A percentile compares a stretch with the other conserved stretches of the same genome.
These are phyloP conservation scores for Candida oleophila DNA, from an alignment of 805 yeast species.

Conservation along the genomic window DNA sequence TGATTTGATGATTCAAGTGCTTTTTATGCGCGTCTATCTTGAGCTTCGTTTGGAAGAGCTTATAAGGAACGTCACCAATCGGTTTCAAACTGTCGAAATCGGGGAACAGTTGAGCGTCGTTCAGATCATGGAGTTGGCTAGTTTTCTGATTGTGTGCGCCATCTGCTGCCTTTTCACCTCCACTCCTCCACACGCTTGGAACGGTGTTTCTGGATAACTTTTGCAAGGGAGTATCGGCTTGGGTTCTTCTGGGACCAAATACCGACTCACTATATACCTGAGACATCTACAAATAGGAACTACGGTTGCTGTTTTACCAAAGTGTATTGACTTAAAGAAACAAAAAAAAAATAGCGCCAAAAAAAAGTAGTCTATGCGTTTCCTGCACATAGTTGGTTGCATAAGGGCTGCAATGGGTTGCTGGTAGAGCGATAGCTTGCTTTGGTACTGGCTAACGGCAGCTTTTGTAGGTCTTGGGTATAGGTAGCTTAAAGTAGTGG, in stretches of 20 bases:
- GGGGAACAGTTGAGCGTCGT: too few species aligned
- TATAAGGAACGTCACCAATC: slow-evolving; percentile 10
- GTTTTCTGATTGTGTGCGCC: background rate
- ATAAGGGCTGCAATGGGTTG: too few species aligned
- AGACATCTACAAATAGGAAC: background rate
- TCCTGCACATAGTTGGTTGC: too few species aligned
- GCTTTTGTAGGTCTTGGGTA: too few species aligned
- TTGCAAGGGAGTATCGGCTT: slow-evolving; percentile 11
- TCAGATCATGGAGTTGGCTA: too few species aligned
- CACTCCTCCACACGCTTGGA: slow-evolving; percentile 1
- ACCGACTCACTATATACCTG: slow-evolving; percentile 3
- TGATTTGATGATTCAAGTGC: background rate
- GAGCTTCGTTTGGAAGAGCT: slow-evolving; percentile 10
- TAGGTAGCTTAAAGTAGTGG: too few species aligned
- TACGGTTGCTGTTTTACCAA: too few species aligned
- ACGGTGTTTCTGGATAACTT: slow-evolving; percentile 11
- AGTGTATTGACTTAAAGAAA: too few species aligned
- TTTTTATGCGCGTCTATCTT: slow-evolving; percentile 4
- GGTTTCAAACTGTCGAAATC: background rate
- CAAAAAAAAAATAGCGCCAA: too few species aligned
- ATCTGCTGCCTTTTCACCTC: background rate
- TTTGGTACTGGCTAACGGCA: too few species aligned
- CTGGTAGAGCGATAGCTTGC: too few species aligned
- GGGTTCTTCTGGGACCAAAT: slow-evolving; percentile 3
- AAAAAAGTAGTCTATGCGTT: too few species aligned